Evolutionary conservation across 1,284 basidiomycete genomes (phyloP).

Genomic region (Trametes polyzona): DNA sequence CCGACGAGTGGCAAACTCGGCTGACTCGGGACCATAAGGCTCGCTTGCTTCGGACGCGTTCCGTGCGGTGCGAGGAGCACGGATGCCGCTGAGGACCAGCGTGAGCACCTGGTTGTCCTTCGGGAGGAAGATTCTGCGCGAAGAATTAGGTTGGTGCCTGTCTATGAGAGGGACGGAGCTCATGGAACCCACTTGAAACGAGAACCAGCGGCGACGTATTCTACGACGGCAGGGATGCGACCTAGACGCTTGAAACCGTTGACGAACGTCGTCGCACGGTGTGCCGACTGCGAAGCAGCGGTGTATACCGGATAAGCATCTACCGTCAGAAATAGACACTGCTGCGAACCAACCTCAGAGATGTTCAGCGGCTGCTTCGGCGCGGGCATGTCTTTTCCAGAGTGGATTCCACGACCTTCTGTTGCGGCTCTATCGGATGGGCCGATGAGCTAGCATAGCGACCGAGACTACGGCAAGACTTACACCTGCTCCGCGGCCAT

Average conservation of each 20-base stretch:
- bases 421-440: conserved; percentile 70
- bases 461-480: conserved; percentile 36
- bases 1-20: conserved; percentile 77
- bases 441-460: not conserved
- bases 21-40: conserved; percentile 85
- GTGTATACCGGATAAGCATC: not conserved
- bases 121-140: conserved; percentile 74
- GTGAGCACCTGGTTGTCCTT: conserved; percentile 93
- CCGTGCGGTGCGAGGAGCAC: conserved; percentile 81
- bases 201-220: conserved; percentile 92
- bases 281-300: conserved; percentile 51
- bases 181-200: conserved; percentile 78
- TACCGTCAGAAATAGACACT: not conserved
- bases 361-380: conserved; percentile 83
- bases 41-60: conserved; percentile 88
- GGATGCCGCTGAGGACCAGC: conserved; percentile 86
- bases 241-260: conserved; percentile 92
- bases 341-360: conserved; percentile 65
- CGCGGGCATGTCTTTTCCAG: conserved; percentile 83
- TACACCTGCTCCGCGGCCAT: conserved; percentile 93
- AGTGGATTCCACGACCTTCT: conserved; percentile 89
- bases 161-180: too few relatives aligned
- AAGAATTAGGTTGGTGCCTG: not conserved
- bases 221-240: conserved; percentile 83
- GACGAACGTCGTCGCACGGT: conserved; percentile 84